These are phyloP conservation scores for Collariella sp. DNA, from an alignment of 495 filamentous ascomycete species.

Conservation along the genomic window DNA sequence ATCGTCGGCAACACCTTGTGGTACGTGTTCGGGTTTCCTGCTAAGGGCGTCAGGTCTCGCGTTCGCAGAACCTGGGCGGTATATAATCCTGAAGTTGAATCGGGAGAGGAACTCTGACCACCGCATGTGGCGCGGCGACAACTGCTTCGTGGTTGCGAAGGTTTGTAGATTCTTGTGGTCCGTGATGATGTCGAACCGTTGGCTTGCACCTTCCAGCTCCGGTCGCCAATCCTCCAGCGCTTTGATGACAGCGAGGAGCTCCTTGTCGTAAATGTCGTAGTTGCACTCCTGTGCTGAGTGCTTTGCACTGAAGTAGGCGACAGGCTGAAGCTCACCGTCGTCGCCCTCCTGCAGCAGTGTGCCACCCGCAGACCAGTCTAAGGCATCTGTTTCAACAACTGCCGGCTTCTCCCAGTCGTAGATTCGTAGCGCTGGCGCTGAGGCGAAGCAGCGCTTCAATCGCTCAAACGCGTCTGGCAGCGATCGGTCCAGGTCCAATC, in stretches of 20 bases:
- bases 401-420: background rate
- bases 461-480: background rate
- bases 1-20: background rate
- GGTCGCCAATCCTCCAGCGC: slow-evolving; percentile 1
- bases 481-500: background rate
- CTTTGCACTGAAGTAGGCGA: slow-evolving; percentile 13
- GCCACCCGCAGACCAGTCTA: background rate
- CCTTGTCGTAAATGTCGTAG: too few species aligned
- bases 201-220: background rate
- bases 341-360: background rate
- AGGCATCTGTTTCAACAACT: background rate
- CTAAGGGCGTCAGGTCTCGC: background rate
- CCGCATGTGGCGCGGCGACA: background rate
- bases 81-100: background rate
- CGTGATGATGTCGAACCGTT: background rate
- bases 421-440: background rate
- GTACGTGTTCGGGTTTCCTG: background rate
- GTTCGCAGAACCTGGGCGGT: background rate
- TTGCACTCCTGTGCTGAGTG: slow-evolving; percentile 8
- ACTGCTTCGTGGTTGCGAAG: background rate
- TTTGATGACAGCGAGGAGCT: slow-evolving; percentile 9
- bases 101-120: too few species aligned
- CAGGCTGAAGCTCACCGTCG: background rate
- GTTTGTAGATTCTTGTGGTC: slow-evolving; percentile 4
- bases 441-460: background rate